Percentiles rank a stretch among this genome's conserved stretches.
Evolutionary conservation across 352 stramenopile genomes (phyloP).

Genomic region (Globisporangium paddicum): DNA sequence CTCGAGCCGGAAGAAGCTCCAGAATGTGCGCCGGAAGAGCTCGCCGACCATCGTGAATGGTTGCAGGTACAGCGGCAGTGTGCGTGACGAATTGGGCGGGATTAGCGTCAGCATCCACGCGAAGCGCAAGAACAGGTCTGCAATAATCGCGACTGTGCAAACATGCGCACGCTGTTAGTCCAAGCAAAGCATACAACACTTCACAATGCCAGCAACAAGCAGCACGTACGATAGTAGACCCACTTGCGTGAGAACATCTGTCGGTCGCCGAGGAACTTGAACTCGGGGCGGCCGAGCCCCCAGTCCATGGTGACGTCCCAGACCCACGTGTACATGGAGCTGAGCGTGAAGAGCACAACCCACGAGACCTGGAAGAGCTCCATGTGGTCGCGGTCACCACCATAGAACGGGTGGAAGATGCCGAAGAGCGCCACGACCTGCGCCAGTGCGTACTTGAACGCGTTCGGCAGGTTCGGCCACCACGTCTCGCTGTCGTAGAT

Average conservation of each 20-base stretch:
- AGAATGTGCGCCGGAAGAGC: conserved; percentile 83
- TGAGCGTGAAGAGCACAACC: conserved; percentile 77
- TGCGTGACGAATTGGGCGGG: conserved; percentile 31
- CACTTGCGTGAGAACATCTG: conserved; percentile 84
- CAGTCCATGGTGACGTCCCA: conserved; percentile 89
- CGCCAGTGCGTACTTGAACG: conserved; percentile 92
- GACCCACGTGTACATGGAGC: conserved; percentile 75
- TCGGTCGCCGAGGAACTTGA: conserved; percentile 69
- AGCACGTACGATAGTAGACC: conserved; percentile 55
- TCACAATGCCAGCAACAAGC: neutral
- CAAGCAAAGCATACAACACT: too few relatives aligned
- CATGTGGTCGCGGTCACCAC: conserved; percentile 15
- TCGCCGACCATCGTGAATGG: conserved; percentile 84
- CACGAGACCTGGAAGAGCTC: conserved; percentile 57
- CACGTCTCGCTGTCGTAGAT: conserved; percentile 94
- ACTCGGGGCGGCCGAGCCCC: conserved; percentile 73
- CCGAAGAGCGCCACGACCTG: conserved; percentile 85
- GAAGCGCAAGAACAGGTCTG: conserved; percentile 76
- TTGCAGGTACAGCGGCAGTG: conserved; percentile 74
- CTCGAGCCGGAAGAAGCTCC: conserved; percentile 84
- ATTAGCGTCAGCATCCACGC: conserved; percentile 82
- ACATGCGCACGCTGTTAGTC: neutral
- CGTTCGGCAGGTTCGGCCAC: conserved; percentile 95
- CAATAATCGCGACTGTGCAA: conserved; percentile 45
- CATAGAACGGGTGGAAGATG: conserved; percentile 81